These are phyloP conservation scores for Tricholoma terreum DNA, from an alignment of 768 basidiomycete species.

Conservation along the genomic window DNA sequence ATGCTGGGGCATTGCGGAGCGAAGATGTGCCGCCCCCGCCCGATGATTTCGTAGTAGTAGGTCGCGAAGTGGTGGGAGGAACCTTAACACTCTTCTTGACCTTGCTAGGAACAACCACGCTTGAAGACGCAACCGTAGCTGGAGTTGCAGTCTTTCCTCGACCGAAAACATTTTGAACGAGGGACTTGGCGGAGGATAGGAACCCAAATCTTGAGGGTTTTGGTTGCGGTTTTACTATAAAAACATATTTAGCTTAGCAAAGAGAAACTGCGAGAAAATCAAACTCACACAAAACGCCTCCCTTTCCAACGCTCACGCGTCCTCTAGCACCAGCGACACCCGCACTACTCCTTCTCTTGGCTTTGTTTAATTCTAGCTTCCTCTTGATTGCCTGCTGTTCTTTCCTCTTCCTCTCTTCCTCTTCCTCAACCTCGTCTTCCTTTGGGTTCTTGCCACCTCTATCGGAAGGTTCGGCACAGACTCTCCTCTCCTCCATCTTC, in stretches of 20 bases:
- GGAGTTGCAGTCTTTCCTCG: conserved; percentile 40
- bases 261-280: neutral
- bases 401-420: conserved; percentile 45
- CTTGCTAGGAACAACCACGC: conserved; percentile 8
- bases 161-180: conserved; percentile 75
- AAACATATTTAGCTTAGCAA: conserved; percentile 5
- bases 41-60: conserved; percentile 14
- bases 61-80: conserved; percentile 12
- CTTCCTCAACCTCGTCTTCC: conserved; percentile 37
- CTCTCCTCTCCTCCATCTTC: conserved; percentile 38
- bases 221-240: conserved; percentile 36
- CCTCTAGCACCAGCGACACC: conserved; percentile 37
- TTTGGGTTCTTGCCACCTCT: conserved; percentile 28
- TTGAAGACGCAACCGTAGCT: conserved; percentile 19
- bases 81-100: conserved; percentile 8
- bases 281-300: conserved; percentile 39
- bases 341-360: conserved; percentile 67
- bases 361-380: conserved; percentile 64
- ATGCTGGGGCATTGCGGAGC: conserved; percentile 13
- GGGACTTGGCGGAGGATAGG: conserved; percentile 64
- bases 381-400: conserved; percentile 58
- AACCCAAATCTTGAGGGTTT: conserved; percentile 67
- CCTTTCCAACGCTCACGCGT: conserved; percentile 38
- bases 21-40: conserved; percentile 16
- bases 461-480: neutral